Conservation (phyloP, 495 filamentous ascomycete genomes). For the Tuber microsphaerosporum region DNA sequence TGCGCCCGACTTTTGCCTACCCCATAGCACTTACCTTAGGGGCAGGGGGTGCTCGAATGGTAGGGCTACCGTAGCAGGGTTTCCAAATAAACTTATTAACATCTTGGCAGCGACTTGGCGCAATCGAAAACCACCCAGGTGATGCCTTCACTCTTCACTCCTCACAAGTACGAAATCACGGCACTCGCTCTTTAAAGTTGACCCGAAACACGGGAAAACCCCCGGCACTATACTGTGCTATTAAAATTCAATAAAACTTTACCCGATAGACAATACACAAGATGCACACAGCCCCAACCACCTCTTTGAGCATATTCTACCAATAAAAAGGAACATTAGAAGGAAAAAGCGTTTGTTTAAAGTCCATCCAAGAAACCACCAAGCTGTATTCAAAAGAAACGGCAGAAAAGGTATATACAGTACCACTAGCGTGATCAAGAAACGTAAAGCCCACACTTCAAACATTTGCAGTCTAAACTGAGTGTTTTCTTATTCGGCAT, state of each 20-base stretch:
- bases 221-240: background rate
- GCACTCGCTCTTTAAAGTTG: background rate
- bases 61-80: background rate
- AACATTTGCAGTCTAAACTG: background rate
- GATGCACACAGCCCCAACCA: background rate
- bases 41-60: background rate
- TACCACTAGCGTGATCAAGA: background rate
- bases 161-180: background rate
- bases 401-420: background rate
- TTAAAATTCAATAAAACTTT: background rate
- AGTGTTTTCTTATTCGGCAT: constrained; percentile 3
- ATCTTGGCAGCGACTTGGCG: background rate
- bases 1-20: too few relatives aligned
- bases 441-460: background rate
- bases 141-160: background rate
- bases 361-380: background rate
- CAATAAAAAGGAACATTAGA: background rate
- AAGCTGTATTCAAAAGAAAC: constrained; percentile 6
- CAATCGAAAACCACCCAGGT: background rate
- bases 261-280: background rate
- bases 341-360: background rate
- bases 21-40: background rate
- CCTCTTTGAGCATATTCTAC: background rate
- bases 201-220: background rate
- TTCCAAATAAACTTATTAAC: background rate